These are phyloP conservation scores for Naematelia encephala DNA, from an alignment of 768 basidiomycete species.

Conservation along the genomic window DNA sequence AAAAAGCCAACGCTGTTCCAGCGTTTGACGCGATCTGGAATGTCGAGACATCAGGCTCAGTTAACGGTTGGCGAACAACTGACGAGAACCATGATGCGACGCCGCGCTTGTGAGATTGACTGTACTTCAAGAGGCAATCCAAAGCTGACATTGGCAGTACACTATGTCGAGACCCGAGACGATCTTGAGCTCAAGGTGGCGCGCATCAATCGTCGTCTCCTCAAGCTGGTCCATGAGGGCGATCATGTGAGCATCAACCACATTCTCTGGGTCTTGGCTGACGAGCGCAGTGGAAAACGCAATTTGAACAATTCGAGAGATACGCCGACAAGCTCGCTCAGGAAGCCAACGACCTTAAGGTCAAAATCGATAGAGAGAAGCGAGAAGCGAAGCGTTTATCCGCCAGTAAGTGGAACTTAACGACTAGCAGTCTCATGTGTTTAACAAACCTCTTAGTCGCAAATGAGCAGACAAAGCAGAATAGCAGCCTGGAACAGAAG, in stretches of 20 bases:
- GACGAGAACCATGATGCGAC: conserved; percentile 82
- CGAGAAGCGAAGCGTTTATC: conserved; percentile 74
- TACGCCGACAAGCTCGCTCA: conserved; percentile 75
- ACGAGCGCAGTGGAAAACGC: conserved; percentile 68
- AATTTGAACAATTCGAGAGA: conserved; percentile 89
- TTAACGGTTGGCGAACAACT: conserved; percentile 76
- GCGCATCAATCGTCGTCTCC: conserved; percentile 34
- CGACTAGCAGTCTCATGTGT: too few relatives aligned
- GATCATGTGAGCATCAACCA: conserved; percentile 30
- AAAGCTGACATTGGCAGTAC: conserved; percentile 53
- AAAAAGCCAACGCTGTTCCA: conserved; percentile 86
- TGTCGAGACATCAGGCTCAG: conserved; percentile 66
- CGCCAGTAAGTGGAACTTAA: conserved; percentile 66
- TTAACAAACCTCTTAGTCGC: too few relatives aligned
- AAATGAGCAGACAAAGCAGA: conserved; percentile 25
- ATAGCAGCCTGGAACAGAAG: conserved; percentile 48
- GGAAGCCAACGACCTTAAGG: conserved; percentile 77
- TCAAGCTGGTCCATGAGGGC: conserved; percentile 37
- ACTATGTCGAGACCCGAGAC: conserved; percentile 88
- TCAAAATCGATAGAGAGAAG: conserved; percentile 88
- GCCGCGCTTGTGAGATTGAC: conserved; percentile 59
- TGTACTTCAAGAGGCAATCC: background rate
- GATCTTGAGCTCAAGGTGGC: conserved; percentile 76
- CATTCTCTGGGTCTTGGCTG: background rate
- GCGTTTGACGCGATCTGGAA: conserved; percentile 73